Evolutionary conservation across 2,329 filamentous ascomycete species (phyloP).

Genomic region (Fusarium staphyleae): DNA sequence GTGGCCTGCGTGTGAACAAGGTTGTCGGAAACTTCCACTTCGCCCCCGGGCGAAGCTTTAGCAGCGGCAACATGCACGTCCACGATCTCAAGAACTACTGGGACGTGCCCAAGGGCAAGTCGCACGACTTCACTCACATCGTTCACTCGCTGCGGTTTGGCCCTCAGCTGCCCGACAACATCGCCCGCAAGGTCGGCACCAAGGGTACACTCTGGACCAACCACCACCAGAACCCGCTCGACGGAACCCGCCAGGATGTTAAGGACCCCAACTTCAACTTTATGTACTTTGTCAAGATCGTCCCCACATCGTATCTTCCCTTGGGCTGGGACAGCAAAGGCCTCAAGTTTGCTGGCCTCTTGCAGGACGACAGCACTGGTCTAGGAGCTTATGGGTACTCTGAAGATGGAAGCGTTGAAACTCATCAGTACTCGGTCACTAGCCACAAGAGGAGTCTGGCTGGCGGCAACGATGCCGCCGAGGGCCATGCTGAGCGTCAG

Average conservation of each 20-base stretch:
- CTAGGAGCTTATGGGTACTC: constrained; percentile 63
- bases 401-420: constrained; percentile 84
- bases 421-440: constrained; percentile 97
- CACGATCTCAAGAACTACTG: constrained; percentile 98
- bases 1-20: constrained; percentile 93
- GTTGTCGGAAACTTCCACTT: constrained; percentile 99
- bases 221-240: constrained; percentile 91
- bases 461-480: constrained; percentile 83
- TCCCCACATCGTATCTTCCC: constrained; percentile 92
- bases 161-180: constrained; percentile 80
- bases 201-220: constrained; percentile 74
- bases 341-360: constrained; percentile 38
- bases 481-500: constrained; percentile 90
- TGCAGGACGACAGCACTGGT: constrained; percentile 67
- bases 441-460: constrained; percentile 89
- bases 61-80: constrained; percentile 94
- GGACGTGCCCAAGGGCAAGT: constrained; percentile 70
- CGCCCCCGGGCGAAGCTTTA: constrained; percentile 94
- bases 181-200: constrained; percentile 65
- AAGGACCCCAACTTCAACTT: constrained; percentile 89
- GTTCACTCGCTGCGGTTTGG: constrained; percentile 93
- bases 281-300: constrained; percentile 99
- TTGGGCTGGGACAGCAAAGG: constrained; percentile 80
- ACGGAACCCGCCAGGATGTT: constrained; percentile 78
- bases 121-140: constrained; percentile 87